phyloP scores from a whole-genome alignment of 768 basidiomycete genomes.

The Pholiota molesta region DNA sequence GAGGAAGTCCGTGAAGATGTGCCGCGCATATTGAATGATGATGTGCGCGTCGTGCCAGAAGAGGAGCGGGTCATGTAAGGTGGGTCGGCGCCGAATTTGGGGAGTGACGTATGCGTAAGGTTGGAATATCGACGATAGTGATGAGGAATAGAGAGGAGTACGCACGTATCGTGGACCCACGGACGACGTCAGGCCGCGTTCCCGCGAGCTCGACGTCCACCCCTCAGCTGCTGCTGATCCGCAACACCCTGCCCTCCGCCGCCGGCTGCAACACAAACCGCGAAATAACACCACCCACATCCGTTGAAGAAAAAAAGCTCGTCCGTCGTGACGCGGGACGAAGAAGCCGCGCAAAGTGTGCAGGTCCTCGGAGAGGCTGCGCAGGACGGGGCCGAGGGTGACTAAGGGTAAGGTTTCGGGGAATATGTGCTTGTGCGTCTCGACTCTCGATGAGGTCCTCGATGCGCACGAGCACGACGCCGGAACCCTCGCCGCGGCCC shows the following conservation, averaged over 20 bases:
- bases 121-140: no score
- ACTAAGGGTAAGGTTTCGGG: slow-evolving; percentile 46
- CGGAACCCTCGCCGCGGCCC: no score
- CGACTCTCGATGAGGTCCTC: no score
- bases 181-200: slow-evolving; percentile 49
- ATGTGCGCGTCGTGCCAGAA: slow-evolving; percentile 40
- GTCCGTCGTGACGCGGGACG: slow-evolving; percentile 47
- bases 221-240: slow-evolving; percentile 44
- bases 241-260: slow-evolving; percentile 45
- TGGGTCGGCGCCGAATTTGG: no score
- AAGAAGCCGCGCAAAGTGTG: slow-evolving; percentile 50
- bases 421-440: no score
- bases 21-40: slow-evolving; percentile 50
- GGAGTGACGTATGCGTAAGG: no score
- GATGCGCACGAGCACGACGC: no score
- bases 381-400: slow-evolving; percentile 37
- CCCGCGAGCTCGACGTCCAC: slow-evolving; percentile 53
- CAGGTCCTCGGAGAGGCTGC: slow-evolving; percentile 39
- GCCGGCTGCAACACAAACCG: slow-evolving; percentile 44
- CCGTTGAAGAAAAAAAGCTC: slow-evolving; percentile 54
- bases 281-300: slow-evolving; percentile 45
- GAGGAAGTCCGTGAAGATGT: slow-evolving; percentile 43
- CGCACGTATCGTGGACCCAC: slow-evolving; percentile 45
- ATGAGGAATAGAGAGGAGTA: not conserved
- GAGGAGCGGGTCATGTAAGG: slow-evolving; percentile 28